A percentile compares a stretch with the other conserved stretches of the same genome.
phyloP scores from a whole-genome alignment of 352 stramenopile genomes.

The Sclerospora graminicola region DNA sequence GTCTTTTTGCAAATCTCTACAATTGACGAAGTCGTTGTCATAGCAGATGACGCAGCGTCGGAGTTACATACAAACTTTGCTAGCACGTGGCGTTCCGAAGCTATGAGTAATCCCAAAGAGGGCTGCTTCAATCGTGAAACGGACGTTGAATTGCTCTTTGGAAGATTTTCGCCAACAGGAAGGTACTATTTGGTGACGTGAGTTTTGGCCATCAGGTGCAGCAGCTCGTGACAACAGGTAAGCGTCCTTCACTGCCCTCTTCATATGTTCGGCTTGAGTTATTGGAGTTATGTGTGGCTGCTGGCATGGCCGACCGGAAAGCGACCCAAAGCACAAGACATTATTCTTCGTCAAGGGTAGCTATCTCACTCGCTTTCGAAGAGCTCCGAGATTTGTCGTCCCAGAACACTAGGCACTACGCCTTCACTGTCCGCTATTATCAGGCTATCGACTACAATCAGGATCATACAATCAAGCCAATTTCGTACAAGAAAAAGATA shows the following conservation, averaged over 20 bases:
- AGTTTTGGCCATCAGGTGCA: constrained; percentile 63
- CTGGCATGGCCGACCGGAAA: constrained; percentile 46
- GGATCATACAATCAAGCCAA: constrained; percentile 34
- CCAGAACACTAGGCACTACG: constrained; percentile 30
- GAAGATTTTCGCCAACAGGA: constrained; percentile 61
- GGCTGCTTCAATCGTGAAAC: constrained; percentile 61
- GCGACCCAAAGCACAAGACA: constrained; percentile 43
- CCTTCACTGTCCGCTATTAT: constrained; percentile 68
- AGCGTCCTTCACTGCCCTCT: constrained; percentile 40
- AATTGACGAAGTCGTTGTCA: constrained; percentile 16
- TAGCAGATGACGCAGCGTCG: constrained; percentile 20
- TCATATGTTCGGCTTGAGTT: constrained; percentile 46
- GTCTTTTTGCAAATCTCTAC: no score
- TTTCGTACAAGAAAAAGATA: no score
- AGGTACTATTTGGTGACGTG: constrained; percentile 50
- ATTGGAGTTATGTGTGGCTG: constrained; percentile 50
- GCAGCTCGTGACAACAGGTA: constrained; percentile 37
- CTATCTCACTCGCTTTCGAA: constrained; percentile 47
- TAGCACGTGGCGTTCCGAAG: constrained; percentile 61
- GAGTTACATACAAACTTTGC: constrained; percentile 52
- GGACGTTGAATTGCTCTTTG: constrained; percentile 50
- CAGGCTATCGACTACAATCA: constrained; percentile 53
- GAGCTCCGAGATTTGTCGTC: constrained; percentile 19
- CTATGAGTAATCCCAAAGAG: constrained; percentile 59
- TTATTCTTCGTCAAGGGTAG: constrained; percentile 55